Conservation (phyloP, 1,139 yeast genomes). For the Maudiozyma humilis region DNA sequence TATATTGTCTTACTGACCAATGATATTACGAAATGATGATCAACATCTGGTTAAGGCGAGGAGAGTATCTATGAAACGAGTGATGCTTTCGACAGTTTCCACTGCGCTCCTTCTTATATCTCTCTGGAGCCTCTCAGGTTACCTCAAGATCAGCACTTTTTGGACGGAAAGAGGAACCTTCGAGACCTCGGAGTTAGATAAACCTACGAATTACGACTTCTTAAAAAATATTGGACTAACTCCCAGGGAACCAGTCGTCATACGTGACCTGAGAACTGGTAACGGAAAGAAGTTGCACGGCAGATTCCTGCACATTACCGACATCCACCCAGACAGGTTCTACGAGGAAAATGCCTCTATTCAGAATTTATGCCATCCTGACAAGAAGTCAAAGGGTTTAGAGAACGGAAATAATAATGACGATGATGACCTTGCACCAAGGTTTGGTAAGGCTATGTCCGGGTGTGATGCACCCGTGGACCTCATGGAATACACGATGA, state of each 20-base stretch:
- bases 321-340: constrained; percentile 76
- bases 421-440: constrained; percentile 39
- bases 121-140: no score
- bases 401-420: background rate
- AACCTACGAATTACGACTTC: background rate
- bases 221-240: constrained; percentile 32
- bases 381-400: constrained; percentile 1
- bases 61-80: background rate
- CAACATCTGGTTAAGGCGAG: background rate
- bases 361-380: constrained; percentile 52
- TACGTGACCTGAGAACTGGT: constrained; percentile 16
- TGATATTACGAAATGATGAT: background rate
- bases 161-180: background rate
- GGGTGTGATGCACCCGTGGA: constrained; percentile 65
- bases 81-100: no score
- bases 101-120: no score
- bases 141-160: no score
- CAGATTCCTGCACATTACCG: constrained; percentile 74
- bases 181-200: background rate
- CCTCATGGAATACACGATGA: constrained; percentile 53
- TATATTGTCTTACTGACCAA: background rate
- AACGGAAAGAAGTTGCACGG: constrained; percentile 42
- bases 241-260: constrained; percentile 31
- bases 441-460: constrained; percentile 62
- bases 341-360: constrained; percentile 47